Evolutionary conservation across 768 basidiomycete species (phyloP), one percentile per base, ranked within the genome.

Genomic region (Boletus insuetus): DNA sequence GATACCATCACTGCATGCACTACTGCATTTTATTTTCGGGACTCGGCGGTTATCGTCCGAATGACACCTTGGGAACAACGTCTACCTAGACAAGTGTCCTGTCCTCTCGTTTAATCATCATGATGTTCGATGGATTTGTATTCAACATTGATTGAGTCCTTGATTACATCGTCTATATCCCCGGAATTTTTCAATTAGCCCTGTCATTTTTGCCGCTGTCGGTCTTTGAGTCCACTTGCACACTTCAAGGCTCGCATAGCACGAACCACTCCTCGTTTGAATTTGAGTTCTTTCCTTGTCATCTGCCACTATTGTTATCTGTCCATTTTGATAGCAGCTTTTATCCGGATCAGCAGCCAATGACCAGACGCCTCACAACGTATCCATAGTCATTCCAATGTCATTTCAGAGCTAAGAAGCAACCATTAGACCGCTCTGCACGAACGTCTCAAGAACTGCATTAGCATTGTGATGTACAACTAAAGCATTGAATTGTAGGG

Each of bases 31-130:
- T n/a, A 46, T 47, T 49, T 22, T 35, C 38, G 31, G 49, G 49
- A 53, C 55, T 39, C 16, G n/a, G 41, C 16, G 49, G 41, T 32
- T 49, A 48, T 24, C 16, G 20, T 52, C 37, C 24, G 43, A 45
- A 35, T 42, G 17, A 40, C 39, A 32, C 49, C 7, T 49, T 55
- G 55, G 69, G 66, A 51, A 67, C 53, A 32, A 46, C 24, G 60
- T 72, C 68, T 54, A 49, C 43, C 47, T 53, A 56, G 64, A 61
- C 66, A 29, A 53, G 37, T 32, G 42, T 60, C 64, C 71, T 46
- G 62, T 71, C 62, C 69, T 39, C 59, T 73, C 71, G 45, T 71
- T 71, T 69, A 57, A 71, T 64, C 49, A 51, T 58, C 59, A 53
- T 48, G 46, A 60, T 35, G 45, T 53, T 48, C 45, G 49, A 58